These are phyloP conservation scores for Clonostachys byssicola DNA, from an alignment of 2,329 filamentous ascomycete genomes.

Conservation along the genomic window DNA sequence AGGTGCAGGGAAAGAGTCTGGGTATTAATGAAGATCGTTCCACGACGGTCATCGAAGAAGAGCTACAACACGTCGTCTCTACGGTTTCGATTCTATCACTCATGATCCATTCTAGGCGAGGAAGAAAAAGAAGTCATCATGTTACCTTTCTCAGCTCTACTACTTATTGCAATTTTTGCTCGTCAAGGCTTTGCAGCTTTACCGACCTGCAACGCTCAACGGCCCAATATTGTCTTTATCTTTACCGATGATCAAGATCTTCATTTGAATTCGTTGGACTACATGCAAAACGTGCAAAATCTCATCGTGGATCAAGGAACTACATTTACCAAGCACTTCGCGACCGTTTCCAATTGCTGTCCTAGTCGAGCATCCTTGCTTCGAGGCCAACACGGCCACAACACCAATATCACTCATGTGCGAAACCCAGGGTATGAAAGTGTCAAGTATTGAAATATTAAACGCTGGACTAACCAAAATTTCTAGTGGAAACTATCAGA, in stretches of 20 bases:
- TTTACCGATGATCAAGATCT: slow-evolving; percentile 60
- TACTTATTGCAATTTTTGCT: background rate
- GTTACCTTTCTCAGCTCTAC: too few relatives aligned
- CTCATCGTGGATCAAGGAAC: slow-evolving; percentile 49
- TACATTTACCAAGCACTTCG: slow-evolving; percentile 50
- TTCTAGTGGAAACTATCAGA: slow-evolving; percentile 31
- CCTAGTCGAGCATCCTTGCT: slow-evolving; percentile 4
- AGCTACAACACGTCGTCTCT: too few relatives aligned
- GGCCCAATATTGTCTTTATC: slow-evolving; percentile 53
- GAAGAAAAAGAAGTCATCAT: too few relatives aligned
- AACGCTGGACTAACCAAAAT: background rate
- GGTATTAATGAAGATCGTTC: too few relatives aligned
- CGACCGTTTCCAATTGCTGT: slow-evolving; percentile 27
- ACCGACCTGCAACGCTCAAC: background rate
- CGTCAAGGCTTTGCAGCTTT: background rate
- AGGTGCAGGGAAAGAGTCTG: too few relatives aligned
- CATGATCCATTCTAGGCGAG: too few relatives aligned
- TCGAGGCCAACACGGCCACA: slow-evolving; percentile 4
- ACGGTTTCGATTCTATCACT: too few relatives aligned
- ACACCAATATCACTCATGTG: slow-evolving; percentile 7
- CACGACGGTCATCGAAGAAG: too few relatives aligned
- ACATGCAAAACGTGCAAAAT: slow-evolving; percentile 46
- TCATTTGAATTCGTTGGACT: slow-evolving; percentile 48
- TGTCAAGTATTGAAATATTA: too few relatives aligned
- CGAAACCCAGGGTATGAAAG: too few relatives aligned